Base-by-base conservation (phyloP, 495 filamentous ascomycete species). In the Penicillium crystallinum region DNA sequence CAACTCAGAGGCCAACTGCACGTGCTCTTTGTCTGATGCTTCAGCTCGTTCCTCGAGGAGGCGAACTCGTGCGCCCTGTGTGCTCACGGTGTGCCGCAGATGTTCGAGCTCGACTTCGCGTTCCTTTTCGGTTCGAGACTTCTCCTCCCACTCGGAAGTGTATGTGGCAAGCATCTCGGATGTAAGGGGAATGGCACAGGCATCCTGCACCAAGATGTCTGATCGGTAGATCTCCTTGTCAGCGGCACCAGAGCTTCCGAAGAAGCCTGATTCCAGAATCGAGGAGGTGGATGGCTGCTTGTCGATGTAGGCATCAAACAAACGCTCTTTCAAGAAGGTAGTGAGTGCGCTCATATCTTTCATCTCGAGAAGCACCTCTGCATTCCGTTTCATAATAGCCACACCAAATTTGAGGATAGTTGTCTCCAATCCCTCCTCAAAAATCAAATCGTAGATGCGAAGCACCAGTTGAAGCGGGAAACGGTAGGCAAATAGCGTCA, bases 241-340 rank as follows among this genome's bases (percentile, higher is more conserved):
- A 11, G 87, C 81, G 56, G 85, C 88, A 18, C 85, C 90, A 18
- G 89, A 88, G 68, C 86, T 91, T 36, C 93, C 93, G 62, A 99
- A 99, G 77, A 99, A 99, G 27, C 93, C 93, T 39, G 89, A 93
- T 67, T 99, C 93, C 23, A 97, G 82, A 35, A 97, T 86, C 6
- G 89, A 95, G 29, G 80, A 85, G 15, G 90, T 81, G 1, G 90
- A 91, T 0, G 93, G 93, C 7, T 89, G 81, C 58, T 90, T 84
- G 67, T 99, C 93, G 49, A 97, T 95, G 64, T 99, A 99, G 37
- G 88, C 89, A 67, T 99, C 93, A 51, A 99, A 97, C 3, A 99
- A 62, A 15, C 86, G 85, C 64, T 97, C 95, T 64, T 96, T 96
- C 25, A 99, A 73, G 73, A 92, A 97, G 17, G 76, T 83, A 1